Percentiles rank a stretch among this genome's conserved stretches.
Conservation (phyloP, 1,284 basidiomycete genomes). For the Trichosporon sp. region DNA sequence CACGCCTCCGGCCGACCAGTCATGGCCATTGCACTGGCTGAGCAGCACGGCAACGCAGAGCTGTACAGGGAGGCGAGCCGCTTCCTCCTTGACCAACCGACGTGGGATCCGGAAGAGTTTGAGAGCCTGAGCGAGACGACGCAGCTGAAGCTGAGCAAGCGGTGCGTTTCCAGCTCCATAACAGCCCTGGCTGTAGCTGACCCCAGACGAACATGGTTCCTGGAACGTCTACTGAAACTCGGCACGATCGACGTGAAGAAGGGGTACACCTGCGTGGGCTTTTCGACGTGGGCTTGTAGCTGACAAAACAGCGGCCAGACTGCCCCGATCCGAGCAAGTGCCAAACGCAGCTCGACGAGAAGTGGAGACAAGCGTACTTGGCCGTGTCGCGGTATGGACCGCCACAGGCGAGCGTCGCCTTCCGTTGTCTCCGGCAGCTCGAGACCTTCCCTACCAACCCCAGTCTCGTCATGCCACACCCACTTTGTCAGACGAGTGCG, state of each 20-base stretch:
- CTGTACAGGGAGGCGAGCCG: constrained; percentile 84
- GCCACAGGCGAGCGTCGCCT: constrained; percentile 46
- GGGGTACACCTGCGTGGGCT: constrained; percentile 60
- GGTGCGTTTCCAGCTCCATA: constrained; percentile 58
- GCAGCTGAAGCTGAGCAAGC: constrained; percentile 79
- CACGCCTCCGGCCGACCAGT: constrained; percentile 88
- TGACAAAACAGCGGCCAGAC: constrained; percentile 65
- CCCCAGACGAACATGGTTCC: constrained; percentile 81
- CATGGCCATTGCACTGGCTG: constrained; percentile 85
- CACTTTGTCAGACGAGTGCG: constrained; percentile 81
- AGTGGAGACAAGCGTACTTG: constrained; percentile 85
- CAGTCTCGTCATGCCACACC: constrained; percentile 84
- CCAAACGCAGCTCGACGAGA: constrained; percentile 86
- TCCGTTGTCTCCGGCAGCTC: constrained; percentile 39
- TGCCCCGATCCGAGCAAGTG: constrained; percentile 80
- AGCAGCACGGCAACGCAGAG: constrained; percentile 80
- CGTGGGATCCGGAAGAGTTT: constrained; percentile 69
- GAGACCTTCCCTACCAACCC: constrained; percentile 74
- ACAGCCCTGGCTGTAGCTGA: constrained; percentile 19
- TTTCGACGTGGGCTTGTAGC: constrained; percentile 4
- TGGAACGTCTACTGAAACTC: constrained; percentile 88
- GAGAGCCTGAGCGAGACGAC: constrained; percentile 76
- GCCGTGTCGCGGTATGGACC: constrained; percentile 81
- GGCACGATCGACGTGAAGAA: constrained; percentile 81
- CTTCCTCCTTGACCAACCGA: constrained; percentile 79